These are phyloP conservation scores for Peronospora farinosa DNA, from an alignment of 352 stramenopile species.

Conservation along the genomic window DNA sequence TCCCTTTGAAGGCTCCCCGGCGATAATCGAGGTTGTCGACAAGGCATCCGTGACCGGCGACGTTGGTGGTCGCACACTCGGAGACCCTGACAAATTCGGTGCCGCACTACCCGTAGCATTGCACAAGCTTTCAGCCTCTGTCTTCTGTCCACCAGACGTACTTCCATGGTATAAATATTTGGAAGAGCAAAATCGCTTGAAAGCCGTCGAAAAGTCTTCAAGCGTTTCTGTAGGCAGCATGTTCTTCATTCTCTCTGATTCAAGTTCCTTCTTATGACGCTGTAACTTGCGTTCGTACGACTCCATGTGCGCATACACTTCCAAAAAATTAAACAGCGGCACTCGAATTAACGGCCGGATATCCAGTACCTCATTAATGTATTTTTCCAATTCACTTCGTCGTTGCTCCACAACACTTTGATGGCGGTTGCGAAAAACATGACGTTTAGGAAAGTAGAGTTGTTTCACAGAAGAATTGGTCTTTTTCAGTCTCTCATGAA, in stretches of 20 bases:
- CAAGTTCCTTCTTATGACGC: slow-evolving; percentile 81
- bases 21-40: slow-evolving; percentile 16
- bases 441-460: slow-evolving; percentile 80
- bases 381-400: slow-evolving; percentile 79
- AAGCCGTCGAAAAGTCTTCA: slow-evolving; percentile 67
- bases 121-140: slow-evolving; percentile 23
- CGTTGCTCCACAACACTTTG: slow-evolving; percentile 83
- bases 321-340: slow-evolving; percentile 84
- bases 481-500: slow-evolving; percentile 77
- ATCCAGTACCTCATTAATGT: slow-evolving; percentile 83
- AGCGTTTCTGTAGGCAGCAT: slow-evolving; percentile 53
- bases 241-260: slow-evolving; percentile 86
- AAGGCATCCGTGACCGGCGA: slow-evolving; percentile 41
- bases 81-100: slow-evolving; percentile 17
- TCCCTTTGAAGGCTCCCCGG: slow-evolving; percentile 21
- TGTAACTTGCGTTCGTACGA: slow-evolving; percentile 81
- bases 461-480: slow-evolving; percentile 74
- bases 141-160: slow-evolving; percentile 23
- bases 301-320: slow-evolving; percentile 84
- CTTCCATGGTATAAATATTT: slow-evolving; percentile 79
- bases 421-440: slow-evolving; percentile 81
- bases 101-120: slow-evolving; percentile 16
- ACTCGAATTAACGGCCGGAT: slow-evolving; percentile 76
- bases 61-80: slow-evolving; percentile 27
- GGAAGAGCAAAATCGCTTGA: slow-evolving; percentile 74